These are phyloP conservation scores for Aspergillus hiratsukae DNA, from an alignment of 2,329 filamentous ascomycete genomes.

Conservation along the genomic window DNA sequence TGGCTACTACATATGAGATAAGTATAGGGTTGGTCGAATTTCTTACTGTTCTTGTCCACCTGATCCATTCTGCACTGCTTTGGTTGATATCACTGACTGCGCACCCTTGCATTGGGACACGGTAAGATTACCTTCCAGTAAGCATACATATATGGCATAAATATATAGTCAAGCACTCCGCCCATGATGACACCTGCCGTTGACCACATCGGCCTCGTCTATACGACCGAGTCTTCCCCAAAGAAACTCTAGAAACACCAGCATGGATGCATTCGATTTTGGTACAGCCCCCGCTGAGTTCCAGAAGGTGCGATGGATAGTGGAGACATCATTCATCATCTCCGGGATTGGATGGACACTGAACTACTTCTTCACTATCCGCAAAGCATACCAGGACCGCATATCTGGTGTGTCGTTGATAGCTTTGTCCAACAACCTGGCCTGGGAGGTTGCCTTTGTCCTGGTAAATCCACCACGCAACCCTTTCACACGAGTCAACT, in stretches of 20 bases:
- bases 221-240: not conserved
- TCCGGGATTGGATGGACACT: slow-evolving; percentile 1
- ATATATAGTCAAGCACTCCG: not conserved
- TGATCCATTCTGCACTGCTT: not conserved
- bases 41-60: not conserved
- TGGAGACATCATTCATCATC: not conserved
- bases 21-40: not conserved
- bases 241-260: not conserved
- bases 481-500: not conserved
- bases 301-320: not conserved
- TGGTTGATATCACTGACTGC: not conserved
- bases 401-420: slow-evolving; percentile 2
- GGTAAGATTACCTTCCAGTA: not conserved
- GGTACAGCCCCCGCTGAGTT: not conserved
- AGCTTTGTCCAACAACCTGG: slow-evolving; percentile 1
- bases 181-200: not conserved
- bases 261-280: slow-evolving; percentile 5
- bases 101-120: not conserved
- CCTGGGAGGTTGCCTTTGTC: slow-evolving; percentile 3
- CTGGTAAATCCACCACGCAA: not conserved
- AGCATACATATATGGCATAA: not conserved
- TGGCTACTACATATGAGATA: not conserved
- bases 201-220: not conserved
- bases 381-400: not conserved
- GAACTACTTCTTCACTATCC: slow-evolving; percentile 4